Evolutionary conservation across 768 basidiomycete species (phyloP), one percentile per base, ranked within the genome.

Genomic region (Leccinum fibrillosum): DNA sequence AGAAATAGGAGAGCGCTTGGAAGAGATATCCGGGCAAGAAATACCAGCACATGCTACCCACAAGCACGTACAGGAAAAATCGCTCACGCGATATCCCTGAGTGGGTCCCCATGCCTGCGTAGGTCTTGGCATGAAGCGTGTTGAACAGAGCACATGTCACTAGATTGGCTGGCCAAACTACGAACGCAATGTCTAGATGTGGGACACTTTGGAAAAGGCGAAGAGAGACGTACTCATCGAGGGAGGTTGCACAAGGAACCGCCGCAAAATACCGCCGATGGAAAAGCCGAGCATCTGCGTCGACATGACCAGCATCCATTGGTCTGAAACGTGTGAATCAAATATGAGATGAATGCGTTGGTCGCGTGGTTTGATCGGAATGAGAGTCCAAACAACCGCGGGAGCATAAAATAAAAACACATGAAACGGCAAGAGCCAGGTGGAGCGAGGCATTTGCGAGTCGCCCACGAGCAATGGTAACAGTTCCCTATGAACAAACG

Each of bases 1-100:
- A 80, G 75, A 86, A 86, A 74, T 82, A 83, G 59, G 78, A 79
- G 59, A 86, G 78, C 0, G 80, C 84, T 49, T 80, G 77, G 80
- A 90, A 90, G 58, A 90, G 74, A 69, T 88, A 92, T 5, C 88
- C 88, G 0, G 89, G 89, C 65, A 90, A 68, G 71, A 88, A 77
- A 64, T 88, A 88, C 76, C 76, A 79, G 61, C 63, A 58, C 9
- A 64, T 3, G 42, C 63, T 52, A 28, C 67, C 77, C 2, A 67
- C 0, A 65, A 78, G 81, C 1, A 66, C 77, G 49, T 72, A 78
- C 19, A 68, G 2, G 74, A 85, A 86, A 73, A 83, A 85, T 15
- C 77, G 74, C 58, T 78, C 80, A 37, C 84, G 80, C 2, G 79
- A 78, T 52, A 84, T 72, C 21, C 82, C 81, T 12, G 78, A 80